Conservation (phyloP, 2,329 filamentous ascomycete species). For the Colletotrichum cereale region DNA sequence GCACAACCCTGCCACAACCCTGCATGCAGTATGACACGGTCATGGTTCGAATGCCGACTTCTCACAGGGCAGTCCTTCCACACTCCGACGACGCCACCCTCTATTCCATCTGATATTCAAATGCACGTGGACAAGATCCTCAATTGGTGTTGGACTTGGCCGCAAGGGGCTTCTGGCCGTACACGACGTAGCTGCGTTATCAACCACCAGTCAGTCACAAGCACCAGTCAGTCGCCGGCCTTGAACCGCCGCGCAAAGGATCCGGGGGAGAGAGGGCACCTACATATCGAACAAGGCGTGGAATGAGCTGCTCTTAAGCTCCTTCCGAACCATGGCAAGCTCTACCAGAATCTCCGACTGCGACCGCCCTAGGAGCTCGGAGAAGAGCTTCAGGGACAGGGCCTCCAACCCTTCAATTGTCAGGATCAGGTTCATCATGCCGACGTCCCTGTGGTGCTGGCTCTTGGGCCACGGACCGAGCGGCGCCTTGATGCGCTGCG, state of each 20-base stretch:
- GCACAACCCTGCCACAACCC: no score
- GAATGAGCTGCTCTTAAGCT: slow-evolving; percentile 43
- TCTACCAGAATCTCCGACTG: slow-evolving; percentile 41
- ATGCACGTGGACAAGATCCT: background rate
- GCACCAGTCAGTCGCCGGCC: no score
- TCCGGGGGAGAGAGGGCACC: background rate
- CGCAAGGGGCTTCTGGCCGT: background rate
- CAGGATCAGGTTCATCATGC: slow-evolving; percentile 41
- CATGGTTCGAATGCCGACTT: background rate
- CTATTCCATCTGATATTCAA: background rate
- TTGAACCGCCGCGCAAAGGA: no score
- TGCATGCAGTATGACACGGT: no score
- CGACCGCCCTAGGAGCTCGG: slow-evolving; percentile 47
- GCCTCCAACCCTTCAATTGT: slow-evolving; percentile 43
- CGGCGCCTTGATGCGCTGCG: slow-evolving; percentile 49
- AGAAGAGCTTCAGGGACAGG: slow-evolving; percentile 46
- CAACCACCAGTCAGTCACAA: background rate
- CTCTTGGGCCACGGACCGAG: slow-evolving; percentile 14
- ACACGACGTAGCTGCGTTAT: slow-evolving; percentile 1
- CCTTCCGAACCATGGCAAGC: slow-evolving; percentile 44
- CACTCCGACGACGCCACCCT: background rate
- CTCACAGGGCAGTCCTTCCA: background rate
- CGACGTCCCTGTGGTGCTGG: slow-evolving; percentile 49
- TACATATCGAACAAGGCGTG: slow-evolving; percentile 49
- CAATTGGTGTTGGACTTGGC: background rate